Evolutionary conservation across 495 filamentous ascomycete genomes (phyloP).

Genomic region (Neurospora sp.): DNA sequence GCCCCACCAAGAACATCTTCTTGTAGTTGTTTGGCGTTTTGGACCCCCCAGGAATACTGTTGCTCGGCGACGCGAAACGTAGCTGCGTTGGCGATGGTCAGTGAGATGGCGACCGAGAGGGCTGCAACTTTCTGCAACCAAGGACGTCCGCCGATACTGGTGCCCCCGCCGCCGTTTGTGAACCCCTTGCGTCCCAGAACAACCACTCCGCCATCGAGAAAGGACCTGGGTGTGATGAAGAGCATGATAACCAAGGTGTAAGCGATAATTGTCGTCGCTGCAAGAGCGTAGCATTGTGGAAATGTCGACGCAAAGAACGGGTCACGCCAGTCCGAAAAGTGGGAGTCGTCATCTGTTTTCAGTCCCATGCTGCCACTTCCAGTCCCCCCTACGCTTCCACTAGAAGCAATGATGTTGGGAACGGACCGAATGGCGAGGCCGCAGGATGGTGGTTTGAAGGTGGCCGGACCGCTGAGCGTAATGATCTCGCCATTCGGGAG

Average conservation of each 20-base stretch:
- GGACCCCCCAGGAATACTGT: slow-evolving; percentile 63
- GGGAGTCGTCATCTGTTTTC: slow-evolving; percentile 10
- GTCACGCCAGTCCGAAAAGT: slow-evolving; percentile 53
- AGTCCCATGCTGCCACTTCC: neutral
- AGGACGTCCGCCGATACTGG: slow-evolving; percentile 82
- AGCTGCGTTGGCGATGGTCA: slow-evolving; percentile 86
- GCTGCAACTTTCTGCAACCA: slow-evolving; percentile 96
- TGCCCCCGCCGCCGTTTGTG: slow-evolving; percentile 68
- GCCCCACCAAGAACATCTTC: slow-evolving; percentile 65
- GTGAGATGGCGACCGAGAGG: slow-evolving; percentile 75
- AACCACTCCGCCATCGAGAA: slow-evolving; percentile 73
- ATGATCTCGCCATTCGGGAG: slow-evolving; percentile 47
- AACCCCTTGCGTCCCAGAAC: slow-evolving; percentile 76
- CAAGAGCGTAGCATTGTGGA: slow-evolving; percentile 85
- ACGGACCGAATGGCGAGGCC: slow-evolving; percentile 27
- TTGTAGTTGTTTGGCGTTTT: slow-evolving; percentile 63
- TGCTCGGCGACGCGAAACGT: slow-evolving; percentile 72
- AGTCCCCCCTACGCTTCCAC: slow-evolving; percentile 22
- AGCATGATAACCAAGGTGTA: slow-evolving; percentile 94
- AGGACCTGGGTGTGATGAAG: slow-evolving; percentile 81
- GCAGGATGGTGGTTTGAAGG: slow-evolving; percentile 51
- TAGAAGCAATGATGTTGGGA: slow-evolving; percentile 36
- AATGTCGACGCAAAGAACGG: slow-evolving; percentile 90
- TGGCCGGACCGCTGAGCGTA: slow-evolving; percentile 51
- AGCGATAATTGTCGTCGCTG: slow-evolving; percentile 80